A percentile compares a stretch with the other conserved stretches of the same genome.
These are phyloP conservation scores for Fusarium xylarioides DNA, from an alignment of 2,329 filamentous ascomycete species.

Conservation along the genomic window DNA sequence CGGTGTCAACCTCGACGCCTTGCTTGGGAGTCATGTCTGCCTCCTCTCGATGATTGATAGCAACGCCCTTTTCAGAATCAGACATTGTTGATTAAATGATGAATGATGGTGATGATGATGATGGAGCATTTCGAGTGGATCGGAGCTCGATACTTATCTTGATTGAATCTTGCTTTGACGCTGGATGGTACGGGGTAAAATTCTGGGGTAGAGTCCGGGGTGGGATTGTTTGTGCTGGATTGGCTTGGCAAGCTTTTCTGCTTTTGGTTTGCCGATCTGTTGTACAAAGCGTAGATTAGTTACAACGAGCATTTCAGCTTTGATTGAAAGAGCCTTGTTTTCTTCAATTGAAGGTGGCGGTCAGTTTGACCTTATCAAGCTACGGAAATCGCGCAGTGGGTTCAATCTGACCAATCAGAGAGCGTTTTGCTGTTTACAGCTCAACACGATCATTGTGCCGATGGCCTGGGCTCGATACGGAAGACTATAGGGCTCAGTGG, in stretches of 20 bases:
- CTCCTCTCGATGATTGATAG: constrained; percentile 18
- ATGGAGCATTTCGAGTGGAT: not conserved
- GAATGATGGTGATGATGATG: not conserved
- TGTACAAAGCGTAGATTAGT: too few relatives aligned
- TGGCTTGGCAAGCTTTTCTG: constrained; percentile 13
- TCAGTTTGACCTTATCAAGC: too few relatives aligned
- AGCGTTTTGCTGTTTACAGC: too few relatives aligned
- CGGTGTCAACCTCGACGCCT: constrained; percentile 20
- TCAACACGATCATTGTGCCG: too few relatives aligned
- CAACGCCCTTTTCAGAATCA: constrained; percentile 25
- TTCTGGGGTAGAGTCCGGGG: not conserved
- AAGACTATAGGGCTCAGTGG: too few relatives aligned
- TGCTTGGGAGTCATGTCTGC: not conserved
- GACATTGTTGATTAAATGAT: constrained; percentile 20
- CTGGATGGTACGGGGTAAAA: not conserved
- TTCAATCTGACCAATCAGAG: too few relatives aligned
- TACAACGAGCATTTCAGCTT: too few relatives aligned
- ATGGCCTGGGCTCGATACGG: too few relatives aligned
- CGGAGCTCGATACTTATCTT: constrained; percentile 27
- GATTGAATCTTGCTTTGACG: not conserved
- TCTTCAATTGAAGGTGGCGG: too few relatives aligned
- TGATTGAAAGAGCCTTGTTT: too few relatives aligned
- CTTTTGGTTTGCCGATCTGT: not conserved
- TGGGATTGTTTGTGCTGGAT: not conserved
- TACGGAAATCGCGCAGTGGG: too few relatives aligned